These are phyloP conservation scores for Alternaria triticina DNA, from an alignment of 2,329 filamentous ascomycete genomes.

Conservation along the genomic window DNA sequence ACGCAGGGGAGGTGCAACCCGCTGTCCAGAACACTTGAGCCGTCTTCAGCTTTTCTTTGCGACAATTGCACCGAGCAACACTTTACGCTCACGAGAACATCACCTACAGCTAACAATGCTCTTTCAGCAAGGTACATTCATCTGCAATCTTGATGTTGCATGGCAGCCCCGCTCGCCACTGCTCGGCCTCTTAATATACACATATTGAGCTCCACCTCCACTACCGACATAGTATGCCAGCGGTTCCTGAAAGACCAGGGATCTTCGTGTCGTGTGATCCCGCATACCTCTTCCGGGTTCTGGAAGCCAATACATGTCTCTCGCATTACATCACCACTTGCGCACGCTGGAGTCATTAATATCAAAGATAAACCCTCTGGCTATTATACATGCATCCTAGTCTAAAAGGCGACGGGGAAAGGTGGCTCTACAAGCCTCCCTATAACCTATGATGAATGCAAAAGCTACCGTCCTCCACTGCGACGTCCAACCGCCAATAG, in stretches of 20 bases:
- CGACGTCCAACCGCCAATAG: slow-evolving; percentile 14
- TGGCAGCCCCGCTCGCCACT: not conserved
- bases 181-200: not conserved
- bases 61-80: not conserved
- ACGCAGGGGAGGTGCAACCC: not conserved
- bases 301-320: not conserved
- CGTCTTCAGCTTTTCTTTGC: not conserved
- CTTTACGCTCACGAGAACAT: not conserved
- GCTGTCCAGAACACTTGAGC: not conserved
- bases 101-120: not conserved
- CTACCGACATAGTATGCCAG: not conserved
- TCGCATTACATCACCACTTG: not conserved
- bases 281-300: not conserved
- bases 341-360: slow-evolving; percentile 6
- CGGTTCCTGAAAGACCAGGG: not conserved
- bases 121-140: not conserved
- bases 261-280: slow-evolving; percentile 8
- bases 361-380: slow-evolving; percentile 19
- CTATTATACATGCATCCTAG: slow-evolving; percentile 37
- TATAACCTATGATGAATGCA: slow-evolving; percentile 28
- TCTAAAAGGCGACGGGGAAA: slow-evolving; percentile 36
- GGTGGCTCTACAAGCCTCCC: slow-evolving; percentile 34
- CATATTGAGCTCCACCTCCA: slow-evolving; percentile 10
- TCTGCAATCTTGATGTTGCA: not conserved
- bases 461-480: slow-evolving; percentile 15